Base-by-base conservation (phyloP, 2,329 filamentous ascomycete genomes). In the Colletotrichum graminicola region DNA sequence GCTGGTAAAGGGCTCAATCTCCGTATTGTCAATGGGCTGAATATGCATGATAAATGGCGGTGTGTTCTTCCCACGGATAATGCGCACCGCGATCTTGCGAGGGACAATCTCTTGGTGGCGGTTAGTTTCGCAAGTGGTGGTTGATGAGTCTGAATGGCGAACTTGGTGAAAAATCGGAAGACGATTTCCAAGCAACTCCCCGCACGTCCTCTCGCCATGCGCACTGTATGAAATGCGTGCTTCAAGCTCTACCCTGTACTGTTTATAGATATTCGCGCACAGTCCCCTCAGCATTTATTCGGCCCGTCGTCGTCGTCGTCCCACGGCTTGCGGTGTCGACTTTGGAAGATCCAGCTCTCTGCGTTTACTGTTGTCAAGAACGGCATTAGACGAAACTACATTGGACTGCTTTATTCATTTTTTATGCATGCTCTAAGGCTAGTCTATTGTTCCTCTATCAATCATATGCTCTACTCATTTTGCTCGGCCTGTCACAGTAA, bases 11-110 rank as follows among this genome's bases (percentile, higher is more conserved):
- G 71, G 71, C 49, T 74, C 73, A n/a, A 73, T 62, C 47, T 73
- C 73, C 5, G 71, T 71, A 26, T 73, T 73, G 61, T 74, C 73
- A 21, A 74, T 66, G 54, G 73, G 73, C n/a, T 74, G 73, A 23
- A 74, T 65, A 66, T 74, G 73, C 73, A 74, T 74, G 41, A 36
- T 56, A 57, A 23, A 34, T 34, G 39, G n/a, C 11, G 10, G n/a
- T 8, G 6, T 34, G 2, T 7, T 14, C 34, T 51, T 23, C 11
- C 10, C 10, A 47, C 11, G 2, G 36, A 16, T 14, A 32, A 12
- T 11, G 34, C n/a, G 26, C 21, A 39, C 18, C 32, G 11, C 11
- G n/a, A 36, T 39, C 45, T 39, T 55, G 23, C 39, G 36, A 10
- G 39, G 49, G 39, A 8, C 23, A 36, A 62, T 62, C 39, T 32